Percentiles rank a stretch among this genome's conserved stretches.
Conservation (phyloP, 306 rosid genomes). For the Lablab purpureus region DNA sequence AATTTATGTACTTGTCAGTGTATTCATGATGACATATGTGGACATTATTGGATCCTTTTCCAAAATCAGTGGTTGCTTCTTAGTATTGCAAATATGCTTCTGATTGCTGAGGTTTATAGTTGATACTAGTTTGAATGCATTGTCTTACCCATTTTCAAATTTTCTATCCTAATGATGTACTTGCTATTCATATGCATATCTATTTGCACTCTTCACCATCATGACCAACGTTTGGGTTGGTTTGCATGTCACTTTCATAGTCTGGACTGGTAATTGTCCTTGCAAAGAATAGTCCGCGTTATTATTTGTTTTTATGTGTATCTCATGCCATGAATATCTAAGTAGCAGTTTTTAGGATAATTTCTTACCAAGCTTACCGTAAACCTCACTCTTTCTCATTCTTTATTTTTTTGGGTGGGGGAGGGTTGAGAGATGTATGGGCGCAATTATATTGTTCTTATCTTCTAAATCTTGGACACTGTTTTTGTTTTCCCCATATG, state of each 20-base stretch:
- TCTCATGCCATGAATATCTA: slow-evolving; percentile 31
- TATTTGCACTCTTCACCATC: slow-evolving; percentile 26
- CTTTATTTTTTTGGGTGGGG: not conserved
- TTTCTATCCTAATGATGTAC: slow-evolving; percentile 10
- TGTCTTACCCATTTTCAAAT: slow-evolving; percentile 32
- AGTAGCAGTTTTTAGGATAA: slow-evolving; percentile 25
- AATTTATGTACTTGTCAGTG: not conserved
- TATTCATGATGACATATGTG: not conserved
- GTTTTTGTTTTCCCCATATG: slow-evolving; percentile 42
- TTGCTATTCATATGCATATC: slow-evolving; percentile 27
- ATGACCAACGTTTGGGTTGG: slow-evolving; percentile 13
- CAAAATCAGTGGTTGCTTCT: not conserved
- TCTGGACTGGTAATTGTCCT: slow-evolving; percentile 4
- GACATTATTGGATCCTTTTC: slow-evolving; percentile 27
- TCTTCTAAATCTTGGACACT: slow-evolving; percentile 34
- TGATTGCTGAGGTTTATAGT: slow-evolving; percentile 14
- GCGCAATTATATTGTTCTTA: not conserved
- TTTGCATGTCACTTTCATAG: slow-evolving; percentile 31
- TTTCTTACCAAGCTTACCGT: slow-evolving; percentile 24
- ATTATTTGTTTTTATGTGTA: slow-evolving; percentile 25
- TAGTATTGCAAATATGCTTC: slow-evolving; percentile 26
- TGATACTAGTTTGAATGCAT: slow-evolving; percentile 6
- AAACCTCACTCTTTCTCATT: not conserved
- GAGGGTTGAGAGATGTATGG: not conserved
- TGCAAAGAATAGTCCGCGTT: slow-evolving; percentile 28